Percentiles rank a stretch among this genome's conserved stretches.
These are phyloP conservation scores for Mrakia gelida DNA, from an alignment of 768 basidiomycete genomes.

Conservation along the genomic window DNA sequence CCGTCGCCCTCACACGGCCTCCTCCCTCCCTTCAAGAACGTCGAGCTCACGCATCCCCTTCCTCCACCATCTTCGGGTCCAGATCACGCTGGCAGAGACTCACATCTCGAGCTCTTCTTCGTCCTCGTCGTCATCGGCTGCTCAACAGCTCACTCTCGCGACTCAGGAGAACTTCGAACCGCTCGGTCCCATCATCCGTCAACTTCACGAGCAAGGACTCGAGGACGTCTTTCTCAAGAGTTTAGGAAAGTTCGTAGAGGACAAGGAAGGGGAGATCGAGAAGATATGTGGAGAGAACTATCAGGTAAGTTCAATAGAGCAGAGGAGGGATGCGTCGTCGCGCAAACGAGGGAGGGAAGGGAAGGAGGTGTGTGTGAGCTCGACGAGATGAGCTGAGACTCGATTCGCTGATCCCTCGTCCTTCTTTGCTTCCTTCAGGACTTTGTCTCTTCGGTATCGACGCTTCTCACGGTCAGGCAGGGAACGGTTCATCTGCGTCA, in stretches of 20 bases:
- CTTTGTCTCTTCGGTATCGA: slow-evolving; percentile 95
- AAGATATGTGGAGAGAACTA: slow-evolving; percentile 93
- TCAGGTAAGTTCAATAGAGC: slow-evolving; percentile 45
- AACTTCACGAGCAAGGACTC: slow-evolving; percentile 78
- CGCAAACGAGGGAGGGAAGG: neutral
- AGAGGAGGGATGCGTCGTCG: neutral
- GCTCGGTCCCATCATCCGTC: slow-evolving; percentile 89
- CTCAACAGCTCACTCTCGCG: slow-evolving; percentile 10
- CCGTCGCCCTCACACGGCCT: neutral
- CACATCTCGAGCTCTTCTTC: neutral
- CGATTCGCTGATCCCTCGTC: neutral
- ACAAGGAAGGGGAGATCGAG: slow-evolving; percentile 95
- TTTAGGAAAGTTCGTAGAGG: slow-evolving; percentile 78
- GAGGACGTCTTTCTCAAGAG: slow-evolving; percentile 85
- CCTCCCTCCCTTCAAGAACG: neutral
- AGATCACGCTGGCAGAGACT: slow-evolving; percentile 29
- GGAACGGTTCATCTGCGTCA: slow-evolving; percentile 92
- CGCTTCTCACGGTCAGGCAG: slow-evolving; percentile 88
- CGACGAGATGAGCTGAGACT: neutral
- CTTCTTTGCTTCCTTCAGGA: slow-evolving; percentile 51
- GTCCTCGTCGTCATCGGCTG: slow-evolving; percentile 8
- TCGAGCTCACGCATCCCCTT: neutral
- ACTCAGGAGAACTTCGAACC: slow-evolving; percentile 80
- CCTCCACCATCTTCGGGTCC: neutral
- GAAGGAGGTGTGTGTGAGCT: neutral